Evolutionary conservation across 768 basidiomycete species (phyloP).

Genomic region (Suillus subalutaceus): DNA sequence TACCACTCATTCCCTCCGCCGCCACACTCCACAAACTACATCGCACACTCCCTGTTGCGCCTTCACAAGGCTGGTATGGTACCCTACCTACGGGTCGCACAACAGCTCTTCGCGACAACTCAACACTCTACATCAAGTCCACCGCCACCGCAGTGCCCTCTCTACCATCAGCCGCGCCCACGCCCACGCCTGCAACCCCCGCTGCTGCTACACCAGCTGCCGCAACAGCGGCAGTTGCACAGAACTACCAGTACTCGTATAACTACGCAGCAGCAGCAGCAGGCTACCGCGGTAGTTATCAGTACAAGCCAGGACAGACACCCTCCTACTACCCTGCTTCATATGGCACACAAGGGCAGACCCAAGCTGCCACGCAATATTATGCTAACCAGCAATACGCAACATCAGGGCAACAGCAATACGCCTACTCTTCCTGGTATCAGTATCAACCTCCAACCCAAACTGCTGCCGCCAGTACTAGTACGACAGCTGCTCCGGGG

Average conservation of each 20-base stretch:
- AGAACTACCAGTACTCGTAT: conserved; percentile 38
- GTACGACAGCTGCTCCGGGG: conserved; percentile 39
- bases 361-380: conserved; percentile 36
- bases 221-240: conserved; percentile 28
- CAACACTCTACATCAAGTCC: conserved; percentile 67
- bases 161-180: conserved; percentile 35
- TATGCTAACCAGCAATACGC: conserved; percentile 40
- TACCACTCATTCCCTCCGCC: conserved; percentile 63
- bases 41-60: conserved; percentile 62
- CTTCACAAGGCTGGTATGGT: conserved; percentile 73
- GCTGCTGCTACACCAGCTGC: conserved; percentile 24
- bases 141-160: conserved; percentile 39
- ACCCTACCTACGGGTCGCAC: conserved; percentile 61
- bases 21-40: conserved; percentile 71
- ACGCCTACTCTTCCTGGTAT: conserved; percentile 47
- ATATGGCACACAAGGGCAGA: conserved; percentile 28
- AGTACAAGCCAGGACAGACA: conserved; percentile 43
- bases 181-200: conserved; percentile 36
- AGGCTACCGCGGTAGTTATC: conserved; percentile 33
- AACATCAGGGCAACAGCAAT: conserved; percentile 41
- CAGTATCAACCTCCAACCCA: conserved; percentile 41
- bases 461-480: conserved; percentile 19
- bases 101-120: conserved; percentile 73
- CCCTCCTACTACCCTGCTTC: conserved; percentile 34
- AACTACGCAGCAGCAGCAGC: conserved; percentile 39